Percentiles rank a stretch among this genome's conserved stretches.
phyloP scores from a whole-genome alignment of 192 early-diverging fungal genomes.

The Coemansia reversa region DNA sequence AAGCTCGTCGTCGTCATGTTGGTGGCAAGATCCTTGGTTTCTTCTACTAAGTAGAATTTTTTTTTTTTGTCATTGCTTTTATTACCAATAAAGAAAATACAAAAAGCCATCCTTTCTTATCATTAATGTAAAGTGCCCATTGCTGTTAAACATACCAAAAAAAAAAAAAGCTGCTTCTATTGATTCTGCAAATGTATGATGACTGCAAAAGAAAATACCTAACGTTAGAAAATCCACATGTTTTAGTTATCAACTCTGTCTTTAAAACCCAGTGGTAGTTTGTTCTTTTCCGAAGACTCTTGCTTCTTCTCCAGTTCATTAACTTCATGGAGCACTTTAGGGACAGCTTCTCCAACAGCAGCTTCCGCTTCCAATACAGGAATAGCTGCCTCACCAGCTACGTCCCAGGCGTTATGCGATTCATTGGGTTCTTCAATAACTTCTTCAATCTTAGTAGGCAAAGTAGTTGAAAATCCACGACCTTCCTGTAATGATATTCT shows the following conservation, averaged over 20 bases:
- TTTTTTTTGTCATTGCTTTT: background rate
- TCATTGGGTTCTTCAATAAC: background rate
- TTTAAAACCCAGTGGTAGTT: constrained; percentile 40
- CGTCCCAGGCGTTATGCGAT: background rate
- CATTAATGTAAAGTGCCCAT: too few relatives aligned
- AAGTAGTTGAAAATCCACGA: constrained; percentile 11
- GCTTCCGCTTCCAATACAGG: background rate
- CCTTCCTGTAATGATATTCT: constrained; percentile 41
- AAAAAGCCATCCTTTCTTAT: background rate
- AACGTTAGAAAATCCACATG: background rate
- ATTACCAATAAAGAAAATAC: background rate
- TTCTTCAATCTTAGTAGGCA: background rate
- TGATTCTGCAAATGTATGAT: too few relatives aligned
- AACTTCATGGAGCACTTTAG: too few relatives aligned
- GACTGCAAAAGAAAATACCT: background rate
- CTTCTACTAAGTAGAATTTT: constrained; percentile 69
- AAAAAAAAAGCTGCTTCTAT: too few relatives aligned
- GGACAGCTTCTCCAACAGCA: background rate
- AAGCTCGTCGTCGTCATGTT: constrained; percentile 94
- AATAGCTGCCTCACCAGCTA: constrained; percentile 1
- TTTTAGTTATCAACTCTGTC: constrained; percentile 1
- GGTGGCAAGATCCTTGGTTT: constrained; percentile 98
- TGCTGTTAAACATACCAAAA: background rate
- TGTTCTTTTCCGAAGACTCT: background rate
- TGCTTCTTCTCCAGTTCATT: background rate